Percentiles rank a stretch among this genome's conserved stretches.
phyloP scores from a whole-genome alignment of 352 stramenopile genomes.

The Phytophthora podocarpi region DNA sequence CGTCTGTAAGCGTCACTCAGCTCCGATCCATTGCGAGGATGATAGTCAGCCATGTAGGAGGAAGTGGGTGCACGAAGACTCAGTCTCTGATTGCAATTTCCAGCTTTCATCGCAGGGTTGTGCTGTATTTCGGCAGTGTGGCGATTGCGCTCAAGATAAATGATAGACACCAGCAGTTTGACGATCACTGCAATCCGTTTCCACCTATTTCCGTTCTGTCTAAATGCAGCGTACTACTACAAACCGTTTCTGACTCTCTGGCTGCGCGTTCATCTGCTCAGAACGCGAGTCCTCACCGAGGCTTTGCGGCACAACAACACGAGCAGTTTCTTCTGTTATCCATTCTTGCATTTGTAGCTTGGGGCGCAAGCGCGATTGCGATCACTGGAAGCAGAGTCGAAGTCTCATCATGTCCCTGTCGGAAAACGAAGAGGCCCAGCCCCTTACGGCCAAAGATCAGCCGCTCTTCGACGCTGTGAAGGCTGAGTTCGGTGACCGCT shows the following conservation, averaged over 20 bases:
- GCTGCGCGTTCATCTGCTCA: conserved; percentile 13
- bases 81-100: no score
- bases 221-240: conserved; percentile 23
- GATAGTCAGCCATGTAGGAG: conserved; percentile 7
- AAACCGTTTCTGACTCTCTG: conserved; percentile 30
- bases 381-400: not conserved
- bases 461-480: conserved; percentile 65
- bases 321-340: conserved; percentile 9
- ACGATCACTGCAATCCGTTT: not conserved
- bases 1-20: conserved; percentile 46
- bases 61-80: not conserved
- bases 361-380: not conserved
- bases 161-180: conserved; percentile 35
- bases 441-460: conserved; percentile 57
- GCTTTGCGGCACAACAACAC: conserved; percentile 29
- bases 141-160: conserved; percentile 29
- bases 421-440: conserved; percentile 54
- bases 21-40: conserved; percentile 14
- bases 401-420: conserved; percentile 29
- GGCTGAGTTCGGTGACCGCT: conserved; percentile 51
- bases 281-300: conserved; percentile 24
- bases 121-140: no score
- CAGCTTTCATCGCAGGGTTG: no score
- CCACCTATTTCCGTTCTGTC: conserved; percentile 21
- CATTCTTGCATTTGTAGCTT: conserved; percentile 23